A percentile compares a stretch with the other conserved stretches of the same genome.
These are phyloP conservation scores for Salvia splendens DNA, from an alignment of 257 asterid species.

Conservation along the genomic window DNA sequence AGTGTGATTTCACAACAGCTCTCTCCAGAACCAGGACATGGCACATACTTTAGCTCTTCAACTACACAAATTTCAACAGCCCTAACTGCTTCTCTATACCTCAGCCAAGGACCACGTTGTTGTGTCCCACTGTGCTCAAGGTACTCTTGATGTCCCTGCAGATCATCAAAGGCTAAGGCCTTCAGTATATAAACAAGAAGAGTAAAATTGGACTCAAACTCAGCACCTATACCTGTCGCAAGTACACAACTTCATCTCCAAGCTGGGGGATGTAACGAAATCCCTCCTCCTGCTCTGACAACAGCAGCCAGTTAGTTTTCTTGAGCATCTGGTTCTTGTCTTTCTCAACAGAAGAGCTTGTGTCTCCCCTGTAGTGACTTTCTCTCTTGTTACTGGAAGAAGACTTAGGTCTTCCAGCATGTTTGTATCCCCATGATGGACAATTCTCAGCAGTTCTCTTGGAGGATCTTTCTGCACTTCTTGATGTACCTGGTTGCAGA, in stretches of 20 bases:
- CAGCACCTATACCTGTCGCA: conserved; percentile 68
- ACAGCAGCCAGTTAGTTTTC: conserved; percentile 74
- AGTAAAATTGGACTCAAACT: not conserved
- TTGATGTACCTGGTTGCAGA: conserved; percentile 53
- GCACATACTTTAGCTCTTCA: conserved; percentile 59
- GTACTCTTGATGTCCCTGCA: conserved; percentile 86
- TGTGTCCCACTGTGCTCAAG: conserved; percentile 31
- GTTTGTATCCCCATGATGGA: conserved; percentile 48
- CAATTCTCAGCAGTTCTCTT: conserved; percentile 42
- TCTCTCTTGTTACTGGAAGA: conserved; percentile 55
- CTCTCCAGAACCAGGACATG: conserved; percentile 83
- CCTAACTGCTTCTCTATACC: conserved; percentile 47
- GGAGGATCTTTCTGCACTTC: conserved; percentile 46
- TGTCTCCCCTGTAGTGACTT: conserved; percentile 36
- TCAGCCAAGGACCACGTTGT: conserved; percentile 56
- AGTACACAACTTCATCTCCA: conserved; percentile 84
- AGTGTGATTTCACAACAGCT: conserved; percentile 80
- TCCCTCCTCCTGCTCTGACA: conserved; percentile 79
- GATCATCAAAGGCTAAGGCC: conserved; percentile 26
- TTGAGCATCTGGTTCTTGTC: conserved; percentile 31
- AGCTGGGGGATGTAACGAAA: conserved; percentile 96
- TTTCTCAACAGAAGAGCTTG: conserved; percentile 39
- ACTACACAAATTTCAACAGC: conserved; percentile 77
- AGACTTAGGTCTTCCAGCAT: conserved; percentile 44
- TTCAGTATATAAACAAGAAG: conserved; percentile 9